Base-by-base conservation (phyloP, 2,329 filamentous ascomycete species). In the Stemphylium lycopersici region DNA sequence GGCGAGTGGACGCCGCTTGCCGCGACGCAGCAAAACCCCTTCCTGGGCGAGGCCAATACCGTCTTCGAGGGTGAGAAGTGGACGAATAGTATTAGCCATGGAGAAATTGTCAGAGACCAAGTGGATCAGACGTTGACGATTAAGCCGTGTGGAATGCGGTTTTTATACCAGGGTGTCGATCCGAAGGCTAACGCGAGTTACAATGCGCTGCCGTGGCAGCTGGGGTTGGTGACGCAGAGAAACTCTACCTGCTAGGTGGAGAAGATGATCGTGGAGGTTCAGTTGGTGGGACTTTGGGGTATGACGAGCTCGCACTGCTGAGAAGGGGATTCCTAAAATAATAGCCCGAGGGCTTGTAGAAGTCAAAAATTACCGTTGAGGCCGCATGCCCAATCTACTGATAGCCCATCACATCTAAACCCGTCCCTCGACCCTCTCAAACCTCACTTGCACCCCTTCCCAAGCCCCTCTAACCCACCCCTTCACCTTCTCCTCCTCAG, bases 61-160 rank as follows among this genome's bases (percentile, higher is more conserved):
- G 56, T 38, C 29, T 78, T 78, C 55, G 59, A 36, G 10, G 69
- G 71, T 0, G 66, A 55, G 1, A 54, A 64, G 10, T 78, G 77
- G 76, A 76, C 75, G 0, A 69, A 72, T 52, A 76, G 68, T 37
- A 73, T 78, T 31, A 72, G 70, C 20, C 70, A 75, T 39, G 73
- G 71, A 18, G 67, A 75, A 45, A 48, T 77, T 40, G 56, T 78
- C 2, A 57, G 76, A 10, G 68, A 56, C 0, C 46, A 69, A 4
- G 66, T 70, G n/a, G 76, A 78, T 55, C 74, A 78, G 68, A 76
- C 60, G 6, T 26, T 78, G 48, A 70, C 58, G 7, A 71, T 78
- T 40, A 63, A 61, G 13, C 63, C 71, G n/a, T 74, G 69, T 43
- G 62, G 67, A 13, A 52, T 75, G 63, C 54, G 62, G 41, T 78